Conservation (phyloP, 768 basidiomycete genomes). For the Termitomyces sp. region DNA sequence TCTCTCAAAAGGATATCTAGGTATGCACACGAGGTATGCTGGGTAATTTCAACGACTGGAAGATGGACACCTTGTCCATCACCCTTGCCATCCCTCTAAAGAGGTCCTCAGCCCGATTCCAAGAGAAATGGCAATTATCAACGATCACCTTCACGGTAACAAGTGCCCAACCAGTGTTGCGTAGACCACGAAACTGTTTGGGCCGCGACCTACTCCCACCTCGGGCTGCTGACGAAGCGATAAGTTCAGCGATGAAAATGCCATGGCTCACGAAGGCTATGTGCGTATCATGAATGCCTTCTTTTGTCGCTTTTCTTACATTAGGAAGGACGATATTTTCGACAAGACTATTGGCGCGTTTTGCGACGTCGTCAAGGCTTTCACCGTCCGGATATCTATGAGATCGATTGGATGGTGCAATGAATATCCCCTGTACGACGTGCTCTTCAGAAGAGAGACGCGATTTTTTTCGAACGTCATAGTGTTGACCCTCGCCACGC, state of each 20-base stretch:
- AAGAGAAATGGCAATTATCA: background rate
- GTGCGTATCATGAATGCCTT: conserved; percentile 38
- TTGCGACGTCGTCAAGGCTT: conserved; percentile 57
- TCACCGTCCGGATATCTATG: conserved; percentile 72
- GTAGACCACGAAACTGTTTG: conserved; percentile 43
- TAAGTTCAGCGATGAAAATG: conserved; percentile 58
- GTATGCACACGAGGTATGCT: conserved; percentile 56
- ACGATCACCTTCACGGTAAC: conserved; percentile 41
- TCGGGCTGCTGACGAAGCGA: conserved; percentile 45
- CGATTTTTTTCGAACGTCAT: conserved; percentile 28
- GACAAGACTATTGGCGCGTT: conserved; percentile 49
- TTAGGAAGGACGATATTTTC: conserved; percentile 53
- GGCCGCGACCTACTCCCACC: conserved; percentile 23
- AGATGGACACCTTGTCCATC: conserved; percentile 19
- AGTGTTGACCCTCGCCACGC: conserved; percentile 60
- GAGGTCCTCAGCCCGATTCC: background rate
- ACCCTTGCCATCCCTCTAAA: conserved; percentile 25
- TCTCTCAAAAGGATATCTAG: conserved; percentile 48
- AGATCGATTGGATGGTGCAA: conserved; percentile 37
- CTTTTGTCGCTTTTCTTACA: conserved; percentile 35
- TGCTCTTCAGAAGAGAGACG: conserved; percentile 41
- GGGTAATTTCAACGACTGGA: conserved; percentile 41
- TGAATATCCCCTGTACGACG: conserved; percentile 50
- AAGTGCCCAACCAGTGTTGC: conserved; percentile 71
- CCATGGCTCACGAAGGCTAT: conserved; percentile 77